Evolutionary conservation across 2,329 filamentous ascomycete species (phyloP).

Genomic region (Penicillium sp.): DNA sequence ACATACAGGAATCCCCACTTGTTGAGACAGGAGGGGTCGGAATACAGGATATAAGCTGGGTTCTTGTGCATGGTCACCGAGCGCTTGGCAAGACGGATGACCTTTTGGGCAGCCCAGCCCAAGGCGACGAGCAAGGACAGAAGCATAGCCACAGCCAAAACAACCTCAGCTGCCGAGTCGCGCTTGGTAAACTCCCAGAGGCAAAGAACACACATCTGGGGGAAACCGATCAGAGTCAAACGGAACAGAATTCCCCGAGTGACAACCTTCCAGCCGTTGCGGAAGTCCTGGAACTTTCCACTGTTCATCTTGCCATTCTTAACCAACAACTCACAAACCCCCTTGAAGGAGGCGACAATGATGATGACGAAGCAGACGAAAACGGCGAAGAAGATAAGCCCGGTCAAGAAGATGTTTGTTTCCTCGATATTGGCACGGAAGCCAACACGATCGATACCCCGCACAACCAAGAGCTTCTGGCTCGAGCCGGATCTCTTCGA

Average conservation of each 20-base stretch:
- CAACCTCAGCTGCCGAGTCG: slow-evolving; percentile 80
- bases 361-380: slow-evolving; percentile 72
- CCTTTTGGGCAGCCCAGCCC: slow-evolving; percentile 82
- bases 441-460: slow-evolving; percentile 82
- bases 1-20: slow-evolving; percentile 99
- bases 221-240: slow-evolving; percentile 82
- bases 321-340: slow-evolving; percentile 67
- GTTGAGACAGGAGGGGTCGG: slow-evolving; percentile 87
- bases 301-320: slow-evolving; percentile 73
- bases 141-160: slow-evolving; percentile 84
- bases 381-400: slow-evolving; percentile 80
- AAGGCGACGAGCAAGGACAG: slow-evolving; percentile 73
- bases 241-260: slow-evolving; percentile 93
- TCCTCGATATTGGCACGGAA: slow-evolving; percentile 80
- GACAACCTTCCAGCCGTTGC: slow-evolving; percentile 87
- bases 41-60: slow-evolving; percentile 94
- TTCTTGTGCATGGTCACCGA: slow-evolving; percentile 92
- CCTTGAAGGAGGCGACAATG: slow-evolving; percentile 74
- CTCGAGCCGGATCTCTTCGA: slow-evolving; percentile 52
- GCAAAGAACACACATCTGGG: slow-evolving; percentile 83
- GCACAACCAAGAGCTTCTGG: slow-evolving; percentile 52
- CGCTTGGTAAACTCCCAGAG: slow-evolving; percentile 87
- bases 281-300: slow-evolving; percentile 88
- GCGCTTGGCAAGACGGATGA: slow-evolving; percentile 80
- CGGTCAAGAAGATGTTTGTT: slow-evolving; percentile 91